Evolutionary conservation across 2,329 filamentous ascomycete species (phyloP), one percentile per base, ranked within the genome.

Genomic region (Talaromyces sp.): DNA sequence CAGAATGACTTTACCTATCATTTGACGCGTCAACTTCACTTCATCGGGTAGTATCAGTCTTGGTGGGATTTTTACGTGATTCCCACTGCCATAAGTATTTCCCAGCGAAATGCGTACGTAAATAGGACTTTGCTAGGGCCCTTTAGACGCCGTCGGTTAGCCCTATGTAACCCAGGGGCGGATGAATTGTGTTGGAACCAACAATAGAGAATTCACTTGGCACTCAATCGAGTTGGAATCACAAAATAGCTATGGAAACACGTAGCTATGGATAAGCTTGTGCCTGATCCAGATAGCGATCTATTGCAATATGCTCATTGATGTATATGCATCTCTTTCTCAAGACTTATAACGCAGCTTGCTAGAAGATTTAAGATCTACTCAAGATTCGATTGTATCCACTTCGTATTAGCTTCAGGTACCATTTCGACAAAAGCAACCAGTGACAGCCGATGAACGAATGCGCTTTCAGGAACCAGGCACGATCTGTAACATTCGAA

Each of bases 131-230:
- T 11, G n/a, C 18, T 35, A 6, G 31, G 11, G 16, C 11, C 16
- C 9, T 16, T 18, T 28, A 31, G 16, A 31, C 18, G 14, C n/a
- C 28, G 5, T 21, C 14, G 9, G n/a, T 16, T 35, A 54, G 31
- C n/a, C 48, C 28, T 35, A 54, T 54, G 50, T 54, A 54, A 54
- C 50, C 31, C n/a, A 35, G 50, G 48, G 48, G 48, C 48, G 28
- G n/a, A 21, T 54, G n/a, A 18, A 7, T 35, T 11, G 33, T 31
- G 28, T 16, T 23, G n/a, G n/a, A 54, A 12, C 37, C n/a, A 35
- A 54, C 14, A 11, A 14, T 5, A 35, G 5, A 14, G n/a, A 21
- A 33, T 12, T 11, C 25, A 33, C 6, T 12, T n/a, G 16, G 31
- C 2, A 21, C 7, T 35, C 3, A 8, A 16, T 11, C 21, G 16